These are phyloP conservation scores for Protoeuglena noctilucae DNA, from an alignment of 139 green algal species.

Conservation along the genomic window DNA sequence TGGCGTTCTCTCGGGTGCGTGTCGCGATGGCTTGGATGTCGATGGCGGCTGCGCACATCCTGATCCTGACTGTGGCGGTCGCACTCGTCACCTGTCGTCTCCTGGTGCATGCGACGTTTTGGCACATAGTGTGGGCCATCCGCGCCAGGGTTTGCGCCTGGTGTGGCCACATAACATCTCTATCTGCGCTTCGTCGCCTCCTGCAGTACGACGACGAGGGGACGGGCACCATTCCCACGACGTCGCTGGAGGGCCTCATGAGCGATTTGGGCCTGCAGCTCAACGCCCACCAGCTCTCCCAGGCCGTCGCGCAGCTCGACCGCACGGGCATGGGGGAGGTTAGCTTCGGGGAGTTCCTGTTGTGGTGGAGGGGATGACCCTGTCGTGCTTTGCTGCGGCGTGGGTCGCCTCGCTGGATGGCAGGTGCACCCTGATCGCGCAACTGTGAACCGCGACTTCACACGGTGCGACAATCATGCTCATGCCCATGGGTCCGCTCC, in stretches of 20 bases:
- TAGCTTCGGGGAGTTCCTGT: constrained; percentile 46
- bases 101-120: neutral
- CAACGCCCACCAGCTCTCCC: constrained; percentile 23
- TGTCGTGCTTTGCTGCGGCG: too few species aligned
- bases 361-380: constrained; percentile 40
- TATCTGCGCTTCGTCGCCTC: neutral
- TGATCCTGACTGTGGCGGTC: neutral
- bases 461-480: too few species aligned
- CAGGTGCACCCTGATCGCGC: too few species aligned
- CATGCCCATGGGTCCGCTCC: too few species aligned
- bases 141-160: neutral
- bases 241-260: constrained; percentile 21
- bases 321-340: constrained; percentile 17
- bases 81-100: constrained; percentile 3
- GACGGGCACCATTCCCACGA: constrained; percentile 5
- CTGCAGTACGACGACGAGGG: neutral
- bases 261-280: constrained; percentile 30
- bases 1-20: neutral
- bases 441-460: too few species aligned
- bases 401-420: too few species aligned
- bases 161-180: neutral
- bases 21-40: too few species aligned
- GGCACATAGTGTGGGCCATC: neutral
- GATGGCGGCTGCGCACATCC: too few species aligned
- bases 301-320: constrained; percentile 44